Conservation (phyloP, 2,329 filamentous ascomycete genomes). For the Cryphonectria parasitica region DNA sequence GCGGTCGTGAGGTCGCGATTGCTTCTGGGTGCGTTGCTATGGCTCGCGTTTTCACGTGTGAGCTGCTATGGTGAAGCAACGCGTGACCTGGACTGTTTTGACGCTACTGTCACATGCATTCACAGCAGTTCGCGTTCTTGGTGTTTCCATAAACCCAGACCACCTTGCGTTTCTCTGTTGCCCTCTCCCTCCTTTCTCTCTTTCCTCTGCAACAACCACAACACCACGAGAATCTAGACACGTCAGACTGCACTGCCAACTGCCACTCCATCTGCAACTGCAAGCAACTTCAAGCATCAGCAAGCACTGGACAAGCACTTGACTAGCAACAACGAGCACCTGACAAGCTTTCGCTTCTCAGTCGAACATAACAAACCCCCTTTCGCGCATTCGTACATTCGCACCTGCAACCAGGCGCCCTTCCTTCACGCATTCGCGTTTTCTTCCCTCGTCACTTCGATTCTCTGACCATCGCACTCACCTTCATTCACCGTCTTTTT, state of each 20-base stretch:
- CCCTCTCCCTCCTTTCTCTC: constrained; percentile 1
- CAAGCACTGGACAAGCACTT: constrained; percentile 1
- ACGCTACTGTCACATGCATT: background rate
- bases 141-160: background rate
- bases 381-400: constrained; percentile 8
- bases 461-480: too few relatives aligned
- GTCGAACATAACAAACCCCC: background rate
- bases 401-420: constrained; percentile 7
- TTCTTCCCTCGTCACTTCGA: background rate
- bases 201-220: background rate
- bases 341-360: background rate
- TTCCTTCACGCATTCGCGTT: background rate
- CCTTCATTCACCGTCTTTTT: background rate
- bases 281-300: background rate
- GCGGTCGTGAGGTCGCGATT: background rate
- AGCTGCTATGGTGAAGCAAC: background rate
- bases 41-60: background rate
- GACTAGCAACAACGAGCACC: background rate
- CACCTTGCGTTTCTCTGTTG: background rate
- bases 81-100: background rate
- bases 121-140: background rate
- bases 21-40: background rate
- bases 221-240: constrained; percentile 1
- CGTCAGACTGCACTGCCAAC: background rate
- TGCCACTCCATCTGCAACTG: background rate